Evolutionary conservation across 192 early-diverging fungal genomes (phyloP).

Genomic region (Coemansia sp.): DNA sequence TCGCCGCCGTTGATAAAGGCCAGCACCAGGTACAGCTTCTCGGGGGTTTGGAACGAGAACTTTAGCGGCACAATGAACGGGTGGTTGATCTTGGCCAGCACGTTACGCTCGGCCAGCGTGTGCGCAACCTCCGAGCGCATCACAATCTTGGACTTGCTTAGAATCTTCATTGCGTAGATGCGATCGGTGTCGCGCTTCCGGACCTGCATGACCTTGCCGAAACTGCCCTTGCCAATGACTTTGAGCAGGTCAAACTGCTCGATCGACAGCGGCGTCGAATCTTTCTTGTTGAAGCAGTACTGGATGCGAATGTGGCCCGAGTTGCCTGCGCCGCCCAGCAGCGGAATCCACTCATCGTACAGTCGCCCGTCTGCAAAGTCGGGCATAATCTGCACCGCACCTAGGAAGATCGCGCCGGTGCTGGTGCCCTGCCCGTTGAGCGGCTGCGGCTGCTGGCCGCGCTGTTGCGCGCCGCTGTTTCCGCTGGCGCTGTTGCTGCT

Average conservation of each 20-base stretch:
- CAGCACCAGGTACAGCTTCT: constrained; percentile 93
- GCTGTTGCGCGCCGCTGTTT: constrained; percentile 7
- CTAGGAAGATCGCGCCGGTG: constrained; percentile 50
- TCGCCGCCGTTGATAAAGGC: constrained; percentile 97
- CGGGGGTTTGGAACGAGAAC: constrained; percentile 89
- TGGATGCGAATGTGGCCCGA: constrained; percentile 70
- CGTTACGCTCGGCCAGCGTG: constrained; percentile 88
- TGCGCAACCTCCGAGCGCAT: constrained; percentile 89
- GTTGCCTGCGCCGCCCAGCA: constrained; percentile 55
- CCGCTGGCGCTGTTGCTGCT: constrained; percentile 9
- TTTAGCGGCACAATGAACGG: constrained; percentile 94
- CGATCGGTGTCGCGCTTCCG: constrained; percentile 87
- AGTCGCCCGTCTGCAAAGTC: constrained; percentile 56
- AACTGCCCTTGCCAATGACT: constrained; percentile 95
- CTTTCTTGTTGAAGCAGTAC: constrained; percentile 65
- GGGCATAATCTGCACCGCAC: constrained; percentile 49
- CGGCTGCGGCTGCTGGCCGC: constrained; percentile 31
- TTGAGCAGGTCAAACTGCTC: constrained; percentile 93
- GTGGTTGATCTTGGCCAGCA: constrained; percentile 83
- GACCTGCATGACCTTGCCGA: constrained; percentile 96
- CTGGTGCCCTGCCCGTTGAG: constrained; percentile 27
- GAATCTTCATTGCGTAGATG: constrained; percentile 97
- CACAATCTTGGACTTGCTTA: constrained; percentile 91
- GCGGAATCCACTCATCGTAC: constrained; percentile 62
- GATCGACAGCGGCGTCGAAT: constrained; percentile 69